phyloP scores from a whole-genome alignment of 2,329 filamentous ascomycete genomes.

The Diatrype stigma region DNA sequence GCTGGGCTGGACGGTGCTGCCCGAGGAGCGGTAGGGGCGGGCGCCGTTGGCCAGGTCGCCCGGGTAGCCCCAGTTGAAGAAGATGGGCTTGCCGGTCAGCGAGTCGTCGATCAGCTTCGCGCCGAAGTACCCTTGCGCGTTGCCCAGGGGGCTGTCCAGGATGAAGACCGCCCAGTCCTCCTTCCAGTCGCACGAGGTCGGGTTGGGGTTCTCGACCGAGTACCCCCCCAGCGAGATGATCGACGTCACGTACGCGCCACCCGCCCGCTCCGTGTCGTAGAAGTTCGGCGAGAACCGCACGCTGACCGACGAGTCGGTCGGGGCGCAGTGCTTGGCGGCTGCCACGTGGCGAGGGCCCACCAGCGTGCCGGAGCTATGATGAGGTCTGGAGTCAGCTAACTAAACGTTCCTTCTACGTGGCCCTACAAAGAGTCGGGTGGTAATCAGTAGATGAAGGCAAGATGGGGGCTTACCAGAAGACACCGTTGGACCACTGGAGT shows the following conservation, averaged over 20 bases:
- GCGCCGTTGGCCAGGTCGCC: slow-evolving; percentile 1
- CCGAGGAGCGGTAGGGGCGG: slow-evolving; percentile 1
- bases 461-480: not conserved
- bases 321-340: slow-evolving; percentile 19
- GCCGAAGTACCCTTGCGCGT: slow-evolving; percentile 17
- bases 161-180: slow-evolving; percentile 21
- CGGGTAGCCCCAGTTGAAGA: slow-evolving; percentile 4
- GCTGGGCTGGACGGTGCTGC: not conserved
- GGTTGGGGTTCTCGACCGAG: not conserved
- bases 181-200: slow-evolving; percentile 12
- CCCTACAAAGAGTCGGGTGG: too few relatives aligned
- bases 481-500: slow-evolving; percentile 4
- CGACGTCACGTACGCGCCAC: not conserved
- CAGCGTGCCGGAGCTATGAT: slow-evolving; percentile 2
- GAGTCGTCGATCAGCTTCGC: slow-evolving; percentile 1
- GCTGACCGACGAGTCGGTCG: slow-evolving; percentile 1
- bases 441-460: too few relatives aligned
- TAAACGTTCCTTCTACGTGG: not conserved
- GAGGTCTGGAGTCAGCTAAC: not conserved
- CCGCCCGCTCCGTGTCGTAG: slow-evolving; percentile 12
- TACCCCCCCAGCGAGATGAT: not conserved
- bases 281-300: slow-evolving; percentile 15
- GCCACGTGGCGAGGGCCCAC: slow-evolving; percentile 17
- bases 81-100: not conserved
- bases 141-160: slow-evolving; percentile 15